Percentiles rank a stretch among this genome's conserved stretches.
These are phyloP conservation scores for Suhomyces atakaporum DNA, from an alignment of 1,139 yeast species.

Conservation along the genomic window DNA sequence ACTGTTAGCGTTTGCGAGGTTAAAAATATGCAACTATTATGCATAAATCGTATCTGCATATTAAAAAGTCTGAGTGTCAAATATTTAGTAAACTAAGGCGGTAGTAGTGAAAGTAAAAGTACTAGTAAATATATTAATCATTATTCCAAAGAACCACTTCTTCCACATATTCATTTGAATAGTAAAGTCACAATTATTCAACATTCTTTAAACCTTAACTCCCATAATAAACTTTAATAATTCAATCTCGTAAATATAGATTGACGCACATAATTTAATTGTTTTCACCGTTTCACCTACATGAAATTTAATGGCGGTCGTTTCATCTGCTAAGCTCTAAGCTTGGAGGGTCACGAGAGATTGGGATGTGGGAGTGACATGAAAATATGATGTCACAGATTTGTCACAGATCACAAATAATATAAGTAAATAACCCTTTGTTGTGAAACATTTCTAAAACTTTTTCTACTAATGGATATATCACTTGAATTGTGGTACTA, in stretches of 20 bases:
- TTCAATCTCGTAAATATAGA: constrained; percentile 7
- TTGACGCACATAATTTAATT: constrained; percentile 7
- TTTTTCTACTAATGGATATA: background rate
- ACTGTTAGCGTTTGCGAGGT: too few species aligned
- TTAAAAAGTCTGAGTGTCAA: too few species aligned
- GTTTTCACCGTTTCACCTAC: constrained; percentile 6
- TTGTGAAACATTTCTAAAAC: background rate
- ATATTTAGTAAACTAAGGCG: too few species aligned
- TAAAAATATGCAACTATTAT: too few species aligned
- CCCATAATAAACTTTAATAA: too few species aligned
- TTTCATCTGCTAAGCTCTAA: constrained; percentile 1
- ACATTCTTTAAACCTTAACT: too few species aligned
- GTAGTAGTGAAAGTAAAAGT: too few species aligned
- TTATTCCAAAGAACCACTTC: too few species aligned
- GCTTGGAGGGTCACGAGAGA: constrained; percentile 1
- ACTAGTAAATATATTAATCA: too few species aligned
- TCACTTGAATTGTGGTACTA: background rate
- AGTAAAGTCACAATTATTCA: too few species aligned
- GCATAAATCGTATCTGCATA: too few species aligned
- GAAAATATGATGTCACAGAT: background rate
- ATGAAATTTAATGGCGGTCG: constrained; percentile 6
- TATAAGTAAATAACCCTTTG: background rate
- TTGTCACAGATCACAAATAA: background rate
- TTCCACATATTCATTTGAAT: too few species aligned
- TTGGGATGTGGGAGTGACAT: constrained; percentile 1